Evolutionary conservation across 2,329 filamentous ascomycete species (phyloP), one percentile per base, ranked within the genome.

Genomic region (Penicillium paneum): DNA sequence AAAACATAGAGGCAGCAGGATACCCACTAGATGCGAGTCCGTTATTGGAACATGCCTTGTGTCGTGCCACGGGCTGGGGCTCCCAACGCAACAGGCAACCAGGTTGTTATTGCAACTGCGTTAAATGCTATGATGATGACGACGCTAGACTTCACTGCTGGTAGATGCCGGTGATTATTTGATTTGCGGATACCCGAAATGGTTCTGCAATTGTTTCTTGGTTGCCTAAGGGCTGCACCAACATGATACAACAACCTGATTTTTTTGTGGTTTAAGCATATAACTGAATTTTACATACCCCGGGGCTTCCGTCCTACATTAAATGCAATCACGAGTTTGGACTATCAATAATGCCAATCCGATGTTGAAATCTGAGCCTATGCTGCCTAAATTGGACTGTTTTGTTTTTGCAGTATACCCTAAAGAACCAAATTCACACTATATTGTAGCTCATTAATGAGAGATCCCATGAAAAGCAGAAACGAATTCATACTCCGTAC

Each of bases 211-310:
- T 43, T 15, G 19, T 50, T 49, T 50, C 28, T 34, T 39, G 52
- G 46, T 38, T 50, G 52, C 52, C 52, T 40, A 31, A 15, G 45
- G 11, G 29, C 26, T 19, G 17, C 28, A 32, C 40, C 26, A 17
- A n/a, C 24, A 32, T 28, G 42, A 42, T 52, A 13, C n/a, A 19
- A 19, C 52, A 51, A 49, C 17, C 28, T 52, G 45, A 12, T 15
- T 15, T 21, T 21, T 32, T 38, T 43, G 31, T 43, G 40, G 50
- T 19, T 17, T 26, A 29, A 32, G 19, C 31, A 41, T 51, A 43
- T 46, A 35, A 54, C 26, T 45, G 42, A 58, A 40, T 42, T 61
- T 41, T 57, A 61, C 39, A 59, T 62, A 63, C 49, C 56, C 52
- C 24, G 35, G 47, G 48, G 36, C 34, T 8, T 24, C 31, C 1